Conservation (phyloP, 805 yeast species). For the Dipodascus albidus region DNA sequence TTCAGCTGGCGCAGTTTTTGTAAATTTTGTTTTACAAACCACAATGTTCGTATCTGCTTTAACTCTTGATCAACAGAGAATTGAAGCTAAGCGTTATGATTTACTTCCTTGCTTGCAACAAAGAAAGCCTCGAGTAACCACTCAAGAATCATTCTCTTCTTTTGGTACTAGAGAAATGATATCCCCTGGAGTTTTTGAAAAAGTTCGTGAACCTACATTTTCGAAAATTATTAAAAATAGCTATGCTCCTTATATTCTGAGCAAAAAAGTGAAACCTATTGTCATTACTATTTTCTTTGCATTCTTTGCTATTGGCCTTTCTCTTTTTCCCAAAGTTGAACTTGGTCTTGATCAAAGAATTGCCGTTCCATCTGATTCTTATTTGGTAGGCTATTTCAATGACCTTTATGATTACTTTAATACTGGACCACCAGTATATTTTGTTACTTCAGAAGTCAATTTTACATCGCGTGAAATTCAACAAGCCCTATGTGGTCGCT, state of each 20-base stretch:
- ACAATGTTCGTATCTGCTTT: slow-evolving; percentile 71
- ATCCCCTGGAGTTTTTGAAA: slow-evolving; percentile 14
- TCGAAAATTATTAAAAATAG: slow-evolving; percentile 32
- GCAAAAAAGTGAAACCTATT: slow-evolving; percentile 33
- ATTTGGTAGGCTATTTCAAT: slow-evolving; percentile 67
- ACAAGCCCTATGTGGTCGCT: slow-evolving; percentile 74
- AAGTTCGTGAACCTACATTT: slow-evolving; percentile 24
- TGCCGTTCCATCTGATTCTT: slow-evolving; percentile 78
- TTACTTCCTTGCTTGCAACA: slow-evolving; percentile 43
- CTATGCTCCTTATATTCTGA: slow-evolving; percentile 52
- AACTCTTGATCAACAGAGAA: slow-evolving; percentile 50
- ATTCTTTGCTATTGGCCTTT: slow-evolving; percentile 58
- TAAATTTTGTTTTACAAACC: slow-evolving; percentile 68
- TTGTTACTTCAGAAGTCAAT: slow-evolving; percentile 62
- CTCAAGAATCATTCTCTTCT: slow-evolving; percentile 10
- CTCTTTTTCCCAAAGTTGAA: slow-evolving; percentile 54
- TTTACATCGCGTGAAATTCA: slow-evolving; percentile 53
- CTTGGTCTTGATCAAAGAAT: slow-evolving; percentile 83
- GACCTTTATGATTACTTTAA: slow-evolving; percentile 63
- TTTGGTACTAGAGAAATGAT: slow-evolving; percentile 11
- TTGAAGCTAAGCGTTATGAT: slow-evolving; percentile 50
- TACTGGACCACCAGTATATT: slow-evolving; percentile 87
- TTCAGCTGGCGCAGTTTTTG: slow-evolving; percentile 73
- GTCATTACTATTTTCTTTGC: slow-evolving; percentile 44
- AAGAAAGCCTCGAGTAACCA: slow-evolving; percentile 6